Percentiles rank a stretch among this genome's conserved stretches.
Evolutionary conservation across 2,329 filamentous ascomycete genomes (phyloP).

Genomic region (Alternaria sp.): DNA sequence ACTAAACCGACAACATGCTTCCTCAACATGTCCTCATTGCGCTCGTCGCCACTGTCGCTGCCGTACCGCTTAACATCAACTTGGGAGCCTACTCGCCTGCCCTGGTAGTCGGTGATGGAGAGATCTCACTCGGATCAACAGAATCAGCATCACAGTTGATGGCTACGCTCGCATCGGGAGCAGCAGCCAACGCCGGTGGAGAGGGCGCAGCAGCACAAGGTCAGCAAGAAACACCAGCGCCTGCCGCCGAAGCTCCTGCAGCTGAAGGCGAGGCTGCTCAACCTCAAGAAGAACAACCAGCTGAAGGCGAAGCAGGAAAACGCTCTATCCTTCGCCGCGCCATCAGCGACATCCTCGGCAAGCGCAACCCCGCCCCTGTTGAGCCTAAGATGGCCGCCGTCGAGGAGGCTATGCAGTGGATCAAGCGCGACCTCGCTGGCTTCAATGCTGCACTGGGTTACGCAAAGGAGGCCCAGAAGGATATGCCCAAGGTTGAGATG

Average conservation of each 20-base stretch:
- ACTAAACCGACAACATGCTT: conserved; percentile 46
- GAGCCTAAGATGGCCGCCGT: conserved; percentile 42
- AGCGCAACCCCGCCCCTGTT: conserved; percentile 37
- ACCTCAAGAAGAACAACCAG: conserved; percentile 32
- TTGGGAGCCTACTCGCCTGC: conserved; percentile 62
- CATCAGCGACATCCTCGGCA: conserved; percentile 35
- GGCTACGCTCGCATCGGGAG: conserved; percentile 57
- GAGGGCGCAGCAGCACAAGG: conserved; percentile 26
- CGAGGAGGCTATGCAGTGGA: conserved; percentile 48
- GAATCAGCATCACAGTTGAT: conserved; percentile 55
- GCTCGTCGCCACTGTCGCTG: conserved; percentile 48
- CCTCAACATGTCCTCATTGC: conserved; percentile 50
- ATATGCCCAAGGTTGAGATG: conserved; percentile 60
- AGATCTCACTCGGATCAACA: conserved; percentile 59
- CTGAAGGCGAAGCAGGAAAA: conserved; percentile 40
- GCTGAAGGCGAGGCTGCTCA: conserved; percentile 18
- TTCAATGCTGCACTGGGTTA: conserved; percentile 60
- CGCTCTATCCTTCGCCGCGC: conserved; percentile 40
- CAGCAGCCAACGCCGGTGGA: conserved; percentile 33
- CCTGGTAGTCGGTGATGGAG: conserved; percentile 64
- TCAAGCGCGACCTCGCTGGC: conserved; percentile 60
- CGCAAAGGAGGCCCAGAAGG: conserved; percentile 58
- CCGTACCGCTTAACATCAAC: conserved; percentile 63
- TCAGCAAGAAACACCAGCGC: conserved; percentile 24
- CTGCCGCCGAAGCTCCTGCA: conserved; percentile 9